Base-by-base conservation (phyloP, 2,329 filamentous ascomycete species). In the Aspergillus clavatus region DNA sequence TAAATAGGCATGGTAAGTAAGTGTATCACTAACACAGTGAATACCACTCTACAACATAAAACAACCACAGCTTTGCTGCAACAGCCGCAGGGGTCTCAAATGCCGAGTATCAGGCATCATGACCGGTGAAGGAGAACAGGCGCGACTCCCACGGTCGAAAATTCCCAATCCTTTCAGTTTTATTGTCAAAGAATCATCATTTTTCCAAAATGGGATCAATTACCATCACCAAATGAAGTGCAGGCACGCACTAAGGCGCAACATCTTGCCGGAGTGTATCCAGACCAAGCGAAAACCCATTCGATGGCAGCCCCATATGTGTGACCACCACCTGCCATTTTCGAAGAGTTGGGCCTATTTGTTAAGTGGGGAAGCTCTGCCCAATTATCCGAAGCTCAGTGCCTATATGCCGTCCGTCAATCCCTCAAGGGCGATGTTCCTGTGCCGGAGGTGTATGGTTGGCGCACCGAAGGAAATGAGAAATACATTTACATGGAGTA, bases 381-480 rank as follows among this genome's bases (percentile, higher is more conserved):
- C 6, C 42, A 43, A 14, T 42, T 65, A 38, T 47, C 58, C 4
- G 65, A 69, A 47, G 66, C 48, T 18, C 58, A 62, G 50, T 55
- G 41, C 43, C 58, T 68, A 11, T 66, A 61, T 55, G 52, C 52
- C 11, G 40, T 67, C 40, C 41, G 46, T 28, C 40, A 42, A 12
- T 28, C 51, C 18, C 45, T 66, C 5, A 27, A 45, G 22, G 51
- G 51, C 21, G 6, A 43, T 40, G 55, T 68, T 14, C 65, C 64
- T 6, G 65, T 68, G 26, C 67, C 65, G 10, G 63, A 69, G 46
- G 47, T 70, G 18, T 69, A 65, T 46, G 63, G 66, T 7, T 69
- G 60, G 65, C 51, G 54, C 11, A 53, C 43, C 2, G 49, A 60
- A 19, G 55, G 56, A 6, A 40, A 48, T n/a, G 42, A 59, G 21